A percentile compares a stretch with the other conserved stretches of the same genome.
Conservation (phyloP, 495 filamentous ascomycete genomes). For the Parachaetomium inaequale region DNA sequence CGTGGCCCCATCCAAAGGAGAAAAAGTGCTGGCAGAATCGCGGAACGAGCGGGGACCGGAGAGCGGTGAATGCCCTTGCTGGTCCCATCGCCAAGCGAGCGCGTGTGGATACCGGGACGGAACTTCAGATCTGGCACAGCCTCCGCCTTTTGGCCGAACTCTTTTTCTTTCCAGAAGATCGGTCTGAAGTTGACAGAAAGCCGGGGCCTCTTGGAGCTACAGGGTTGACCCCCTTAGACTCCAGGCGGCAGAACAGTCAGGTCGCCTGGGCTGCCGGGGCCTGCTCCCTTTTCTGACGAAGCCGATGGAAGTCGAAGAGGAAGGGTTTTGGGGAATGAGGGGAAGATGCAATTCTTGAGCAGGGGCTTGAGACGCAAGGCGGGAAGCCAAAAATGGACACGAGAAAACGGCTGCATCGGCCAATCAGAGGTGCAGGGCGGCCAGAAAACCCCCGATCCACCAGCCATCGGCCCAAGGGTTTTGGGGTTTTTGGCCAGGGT, state of each 20-base stretch:
- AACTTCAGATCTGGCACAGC: neutral
- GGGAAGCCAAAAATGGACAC: constrained; percentile 50
- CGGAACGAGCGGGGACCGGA: neutral
- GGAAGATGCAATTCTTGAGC: neutral
- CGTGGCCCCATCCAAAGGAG: neutral
- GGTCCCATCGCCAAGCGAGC: neutral
- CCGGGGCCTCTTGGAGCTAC: neutral
- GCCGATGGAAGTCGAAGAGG: neutral
- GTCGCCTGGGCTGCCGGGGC: neutral
- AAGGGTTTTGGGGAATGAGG: neutral
- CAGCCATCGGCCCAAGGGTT: constrained; percentile 21
- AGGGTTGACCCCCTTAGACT: neutral
- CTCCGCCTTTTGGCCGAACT: neutral
- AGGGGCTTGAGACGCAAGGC: constrained; percentile 18
- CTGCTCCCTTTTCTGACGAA: neutral
- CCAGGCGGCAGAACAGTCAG: neutral
- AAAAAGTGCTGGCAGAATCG: constrained; percentile 1
- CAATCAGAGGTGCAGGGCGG: constrained; percentile 34
- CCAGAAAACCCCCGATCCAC: constrained; percentile 23
- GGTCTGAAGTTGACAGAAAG: neutral
- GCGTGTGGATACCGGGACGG: neutral
- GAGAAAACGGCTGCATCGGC: constrained; percentile 50
- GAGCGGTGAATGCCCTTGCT: neutral
- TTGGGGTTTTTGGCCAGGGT: neutral
- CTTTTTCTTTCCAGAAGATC: neutral